Base-by-base conservation (phyloP, 352 stramenopile species). In the Thraustochytrium sp. region DNA sequence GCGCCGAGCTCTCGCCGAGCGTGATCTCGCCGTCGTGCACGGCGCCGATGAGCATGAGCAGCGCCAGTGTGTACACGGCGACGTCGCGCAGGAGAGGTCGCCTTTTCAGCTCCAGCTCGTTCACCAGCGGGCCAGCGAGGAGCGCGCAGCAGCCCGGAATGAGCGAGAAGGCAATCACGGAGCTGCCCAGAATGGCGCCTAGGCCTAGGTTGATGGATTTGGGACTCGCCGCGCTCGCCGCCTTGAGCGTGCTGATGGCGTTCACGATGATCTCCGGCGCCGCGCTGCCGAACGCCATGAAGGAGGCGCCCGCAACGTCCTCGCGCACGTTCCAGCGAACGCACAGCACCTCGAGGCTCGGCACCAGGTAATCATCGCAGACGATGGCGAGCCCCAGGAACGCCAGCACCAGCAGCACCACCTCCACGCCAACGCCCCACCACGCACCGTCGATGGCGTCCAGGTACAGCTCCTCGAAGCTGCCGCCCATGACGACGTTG, bases 281-380 rank as follows among this genome's bases (percentile, higher is more conserved):
- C 16, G 85, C 89, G 13, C 89, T 90, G 59, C 90, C 90, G n/a
- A 90, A 90, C 0, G 91, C 91, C 90, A 95, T 94, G 76, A 95
- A 88, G 0, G 91, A 94, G 23, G 90, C 91, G 65, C 92, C 92
- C 0, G 82, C 84, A 8, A 88, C 80, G 76, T 94, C 91, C 83
- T 90, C 86, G 13, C 59, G 76, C 2, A 89, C 40, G n/a, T 88
- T 51, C 13, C 68, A 72, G 8, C 73, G 61, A 5, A 86, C 56
- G 42, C 48, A 73, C 16, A 89, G 86, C 13, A 56, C 74, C 61
- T 95, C 91, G 48, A 95, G 87, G 29, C 89, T 89, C 0, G 91
- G 89, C 49, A 92, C 90, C 84, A 95, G 93, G 87, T 92, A 94
- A 82, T 94, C 90, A 82, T 95, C 91, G 62, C 82, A 86, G 3